Evolutionary conservation across 2,329 filamentous ascomycete genomes (phyloP), one percentile per base, ranked within the genome.

Genomic region (Neonectria hederae): DNA sequence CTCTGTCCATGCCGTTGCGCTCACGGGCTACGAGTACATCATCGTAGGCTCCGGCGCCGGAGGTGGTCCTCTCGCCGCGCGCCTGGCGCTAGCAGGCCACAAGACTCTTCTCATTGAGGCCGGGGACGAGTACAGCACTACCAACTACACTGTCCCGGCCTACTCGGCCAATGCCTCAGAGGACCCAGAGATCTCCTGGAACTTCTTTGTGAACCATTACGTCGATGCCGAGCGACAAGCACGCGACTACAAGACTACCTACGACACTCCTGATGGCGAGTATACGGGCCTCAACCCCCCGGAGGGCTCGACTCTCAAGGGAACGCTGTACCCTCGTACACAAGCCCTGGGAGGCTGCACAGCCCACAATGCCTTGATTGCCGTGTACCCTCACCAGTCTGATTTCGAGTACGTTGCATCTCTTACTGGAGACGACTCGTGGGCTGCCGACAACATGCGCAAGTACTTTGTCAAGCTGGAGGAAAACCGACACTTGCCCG

Each of bases 121-220:
- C 7, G 88, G 87, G 52, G 84, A 87, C 60, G 87, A 90, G 68
- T 82, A 88, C 68, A 83, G 82, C 42, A 74, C 75, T 22, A 75
- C 79, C 63, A 83, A 86, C 70, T 83, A 86, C 66, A 82, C 84
- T 10, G 82, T 88, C 5, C 87, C 88, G 7, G 83, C 85, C 2
- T 82, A 86, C 70, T 82, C 83, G 22, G 82, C 82, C 52, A 80
- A 82, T 21, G 82, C 84, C 2, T 87, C 85, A 11, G 85, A 89
- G 70, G 84, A 89, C 64, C 80, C 80, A 24, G 80, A 82, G 19
- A 81, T 88, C 68, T 78, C 82, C 49, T 91, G 88, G 88, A 85
- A 89, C 74, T 90, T 86, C 76, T 90, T 85, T 67, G 86, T 89
- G n/a, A 82, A 83, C 49, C 88, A 90, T 74, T 90, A 89, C 71